These are phyloP conservation scores for Infundibulicybe gibba DNA, from an alignment of 768 basidiomycete species.

Conservation along the genomic window DNA sequence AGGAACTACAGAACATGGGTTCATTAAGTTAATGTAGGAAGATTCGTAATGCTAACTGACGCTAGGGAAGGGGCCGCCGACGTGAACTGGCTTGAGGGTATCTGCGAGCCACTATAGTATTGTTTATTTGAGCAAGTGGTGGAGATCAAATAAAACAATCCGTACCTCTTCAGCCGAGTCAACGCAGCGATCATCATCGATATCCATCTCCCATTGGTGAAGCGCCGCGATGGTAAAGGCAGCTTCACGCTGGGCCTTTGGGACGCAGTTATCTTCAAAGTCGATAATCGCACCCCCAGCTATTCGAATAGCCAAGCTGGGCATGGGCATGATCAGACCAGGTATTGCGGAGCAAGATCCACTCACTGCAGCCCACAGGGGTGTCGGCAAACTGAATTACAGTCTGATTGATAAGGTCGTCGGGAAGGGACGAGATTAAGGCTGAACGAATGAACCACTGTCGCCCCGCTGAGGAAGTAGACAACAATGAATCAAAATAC, in stretches of 20 bases:
- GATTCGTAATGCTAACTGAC: constrained; percentile 29
- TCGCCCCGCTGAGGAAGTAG: constrained; percentile 51
- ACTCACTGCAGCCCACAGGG: constrained; percentile 89
- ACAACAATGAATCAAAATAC: not conserved
- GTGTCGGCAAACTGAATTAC: constrained; percentile 78
- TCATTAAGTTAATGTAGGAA: not conserved
- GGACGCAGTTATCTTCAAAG: constrained; percentile 70
- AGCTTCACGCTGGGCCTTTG: constrained; percentile 75
- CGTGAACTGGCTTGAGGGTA: constrained; percentile 65
- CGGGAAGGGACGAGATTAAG: constrained; percentile 78
- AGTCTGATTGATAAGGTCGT: constrained; percentile 82
- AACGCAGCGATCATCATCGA: constrained; percentile 79
- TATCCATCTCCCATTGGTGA: constrained; percentile 89
- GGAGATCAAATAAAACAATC: not conserved
- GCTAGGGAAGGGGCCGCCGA: constrained; percentile 82
- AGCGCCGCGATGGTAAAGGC: constrained; percentile 84
- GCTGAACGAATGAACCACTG: constrained; percentile 93
- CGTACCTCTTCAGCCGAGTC: constrained; percentile 77
- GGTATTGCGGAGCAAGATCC: not conserved
- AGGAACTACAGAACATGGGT: constrained; percentile 51
- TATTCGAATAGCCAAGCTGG: constrained; percentile 93
- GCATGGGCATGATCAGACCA: not conserved
- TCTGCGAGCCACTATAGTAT: constrained; percentile 73
- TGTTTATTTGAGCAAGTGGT: not conserved
- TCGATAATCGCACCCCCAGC: constrained; percentile 79